Conservation (phyloP, 345 rosid genomes). For the thale cress (Arabidopsis thaliana) region DNA sequence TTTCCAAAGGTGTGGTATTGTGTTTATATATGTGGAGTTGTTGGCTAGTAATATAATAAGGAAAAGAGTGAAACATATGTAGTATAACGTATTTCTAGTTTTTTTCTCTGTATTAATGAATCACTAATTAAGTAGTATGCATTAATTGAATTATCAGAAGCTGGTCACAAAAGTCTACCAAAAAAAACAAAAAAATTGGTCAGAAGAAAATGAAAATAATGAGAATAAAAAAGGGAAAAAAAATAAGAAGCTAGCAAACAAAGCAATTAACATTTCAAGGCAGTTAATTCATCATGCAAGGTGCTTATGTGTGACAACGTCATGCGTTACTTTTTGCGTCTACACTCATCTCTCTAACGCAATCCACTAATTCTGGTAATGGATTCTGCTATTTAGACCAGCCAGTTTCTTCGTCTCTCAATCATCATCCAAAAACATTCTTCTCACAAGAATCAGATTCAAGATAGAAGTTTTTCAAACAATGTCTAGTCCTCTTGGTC, state of each 20-base stretch:
- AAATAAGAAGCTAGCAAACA: slow-evolving; percentile 33
- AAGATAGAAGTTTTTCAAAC: neutral
- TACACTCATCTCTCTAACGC: slow-evolving; percentile 26
- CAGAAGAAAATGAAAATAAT: neutral
- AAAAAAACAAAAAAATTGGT: neutral
- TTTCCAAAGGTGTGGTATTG: neutral
- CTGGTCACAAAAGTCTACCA: neutral
- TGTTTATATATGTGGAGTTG: neutral
- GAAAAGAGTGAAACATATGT: neutral
- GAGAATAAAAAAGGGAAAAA: neutral
- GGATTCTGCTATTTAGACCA: slow-evolving; percentile 7
- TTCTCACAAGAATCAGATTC: too few relatives aligned
- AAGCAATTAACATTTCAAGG: slow-evolving; percentile 33
- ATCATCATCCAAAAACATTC: neutral
- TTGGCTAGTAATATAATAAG: neutral
- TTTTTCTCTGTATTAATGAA: neutral
- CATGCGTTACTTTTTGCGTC: slow-evolving; percentile 42
- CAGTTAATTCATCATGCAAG: slow-evolving; percentile 29
- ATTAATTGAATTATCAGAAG: slow-evolving; percentile 2
- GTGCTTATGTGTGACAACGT: slow-evolving; percentile 36
- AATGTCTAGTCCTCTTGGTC: slow-evolving; percentile 41
- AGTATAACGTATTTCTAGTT: neutral
- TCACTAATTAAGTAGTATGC: slow-evolving; percentile 3
- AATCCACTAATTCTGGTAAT: neutral
- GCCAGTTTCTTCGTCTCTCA: slow-evolving; percentile 7